Evolutionary conservation across 1,284 basidiomycete species (phyloP).

Genomic region (Irpex rosettiformis): DNA sequence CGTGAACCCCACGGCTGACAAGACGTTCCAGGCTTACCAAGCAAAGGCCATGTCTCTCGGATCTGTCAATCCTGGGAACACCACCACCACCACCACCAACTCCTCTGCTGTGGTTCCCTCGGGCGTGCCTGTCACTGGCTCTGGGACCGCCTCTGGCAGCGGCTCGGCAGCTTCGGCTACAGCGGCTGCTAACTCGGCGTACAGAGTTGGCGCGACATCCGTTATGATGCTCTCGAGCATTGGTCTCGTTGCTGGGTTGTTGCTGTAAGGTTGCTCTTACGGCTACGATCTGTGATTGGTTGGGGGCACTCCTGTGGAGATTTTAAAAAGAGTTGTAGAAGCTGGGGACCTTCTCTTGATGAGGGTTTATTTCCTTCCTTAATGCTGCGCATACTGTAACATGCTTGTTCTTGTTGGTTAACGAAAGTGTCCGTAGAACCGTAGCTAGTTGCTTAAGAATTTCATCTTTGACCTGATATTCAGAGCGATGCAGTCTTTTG

Average conservation of each 20-base stretch:
- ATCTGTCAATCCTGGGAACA: not conserved
- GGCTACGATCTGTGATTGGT: not conserved
- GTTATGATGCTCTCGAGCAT: constrained; percentile 20
- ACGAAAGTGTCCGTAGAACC: not conserved
- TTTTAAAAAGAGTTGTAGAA: too few relatives aligned
- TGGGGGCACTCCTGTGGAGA: not conserved
- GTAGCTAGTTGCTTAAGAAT: not conserved
- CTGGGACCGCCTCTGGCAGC: constrained; percentile 6
- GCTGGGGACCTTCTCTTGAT: not conserved
- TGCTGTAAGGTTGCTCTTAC: constrained; percentile 25
- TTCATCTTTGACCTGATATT: not conserved
- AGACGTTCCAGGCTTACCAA: constrained; percentile 32
- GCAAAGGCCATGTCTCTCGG: constrained; percentile 26
- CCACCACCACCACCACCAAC: constrained; percentile 12
- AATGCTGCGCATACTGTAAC: constrained; percentile 1
- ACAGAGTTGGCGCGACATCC: constrained; percentile 16
- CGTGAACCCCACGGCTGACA: constrained; percentile 32
- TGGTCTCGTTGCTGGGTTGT: constrained; percentile 33
- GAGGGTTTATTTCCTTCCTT: not conserved
- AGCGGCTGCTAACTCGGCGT: constrained; percentile 9
- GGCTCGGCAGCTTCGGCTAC: constrained; percentile 10
- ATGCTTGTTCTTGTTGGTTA: not conserved
- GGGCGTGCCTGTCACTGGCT: constrained; percentile 4
- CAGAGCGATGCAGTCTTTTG: not conserved
- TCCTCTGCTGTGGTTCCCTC: constrained; percentile 9